phyloP scores from a whole-genome alignment of 768 basidiomycete species.

The Suillus alpinus region DNA sequence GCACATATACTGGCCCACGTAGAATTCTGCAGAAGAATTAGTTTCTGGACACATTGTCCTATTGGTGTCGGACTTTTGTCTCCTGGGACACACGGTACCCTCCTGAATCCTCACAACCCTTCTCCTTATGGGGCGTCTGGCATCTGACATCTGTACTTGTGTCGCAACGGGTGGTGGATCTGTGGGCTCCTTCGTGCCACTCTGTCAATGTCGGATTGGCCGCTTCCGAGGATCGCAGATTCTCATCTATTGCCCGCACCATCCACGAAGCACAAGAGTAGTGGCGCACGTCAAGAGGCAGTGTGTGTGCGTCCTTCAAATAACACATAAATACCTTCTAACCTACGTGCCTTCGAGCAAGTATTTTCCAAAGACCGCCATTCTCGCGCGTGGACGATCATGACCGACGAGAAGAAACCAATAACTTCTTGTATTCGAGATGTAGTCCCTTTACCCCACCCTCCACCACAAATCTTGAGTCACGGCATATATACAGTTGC shows the following conservation, averaged over 20 bases:
- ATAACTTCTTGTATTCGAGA: neutral
- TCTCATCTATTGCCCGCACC: neutral
- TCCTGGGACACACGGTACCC: neutral
- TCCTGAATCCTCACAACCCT: neutral
- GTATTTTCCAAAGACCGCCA: neutral
- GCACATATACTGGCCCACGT: neutral
- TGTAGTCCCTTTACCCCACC: neutral
- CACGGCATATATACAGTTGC: slow-evolving; percentile 21
- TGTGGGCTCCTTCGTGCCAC: slow-evolving; percentile 10
- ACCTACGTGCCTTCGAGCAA: neutral
- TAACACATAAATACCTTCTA: slow-evolving; percentile 17
- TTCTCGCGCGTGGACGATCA: neutral
- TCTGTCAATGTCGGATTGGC: neutral
- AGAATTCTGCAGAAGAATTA: neutral
- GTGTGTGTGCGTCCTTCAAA: neutral
- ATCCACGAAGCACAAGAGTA: slow-evolving; percentile 3
- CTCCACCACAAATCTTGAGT: slow-evolving; percentile 7
- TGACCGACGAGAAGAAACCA: neutral
- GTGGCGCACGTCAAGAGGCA: slow-evolving; percentile 2
- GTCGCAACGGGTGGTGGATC: slow-evolving; percentile 3
- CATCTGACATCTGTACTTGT: slow-evolving; percentile 1
- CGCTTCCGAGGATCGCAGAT: slow-evolving; percentile 11
- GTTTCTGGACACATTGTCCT: neutral
- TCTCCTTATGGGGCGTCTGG: slow-evolving; percentile 7
- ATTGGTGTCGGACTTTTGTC: neutral